Conservation (phyloP, 768 basidiomycete species). For the Hirschioporus abietinus region DNA sequence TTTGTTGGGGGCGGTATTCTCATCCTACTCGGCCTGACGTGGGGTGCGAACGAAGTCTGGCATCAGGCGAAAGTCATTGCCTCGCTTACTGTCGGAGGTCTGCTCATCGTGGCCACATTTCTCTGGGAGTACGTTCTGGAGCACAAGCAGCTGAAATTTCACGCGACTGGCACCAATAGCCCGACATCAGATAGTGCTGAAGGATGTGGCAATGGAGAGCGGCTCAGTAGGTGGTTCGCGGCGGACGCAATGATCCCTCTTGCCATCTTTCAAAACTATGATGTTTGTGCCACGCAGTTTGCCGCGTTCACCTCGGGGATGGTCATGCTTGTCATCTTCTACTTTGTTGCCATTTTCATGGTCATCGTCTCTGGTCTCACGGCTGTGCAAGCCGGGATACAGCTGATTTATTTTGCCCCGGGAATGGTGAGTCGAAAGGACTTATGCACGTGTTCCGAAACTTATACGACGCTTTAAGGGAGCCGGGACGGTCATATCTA, state of each 20-base stretch:
- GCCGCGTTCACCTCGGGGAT: constrained; percentile 38
- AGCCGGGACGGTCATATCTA: constrained; percentile 29
- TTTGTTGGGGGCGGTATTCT: constrained; percentile 41
- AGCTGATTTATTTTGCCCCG: constrained; percentile 48
- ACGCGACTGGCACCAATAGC: not conserved
- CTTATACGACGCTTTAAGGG: constrained; percentile 24
- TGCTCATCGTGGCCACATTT: constrained; percentile 35
- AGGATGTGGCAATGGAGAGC: not conserved
- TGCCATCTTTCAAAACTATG: constrained; percentile 35
- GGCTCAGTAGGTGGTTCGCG: not conserved
- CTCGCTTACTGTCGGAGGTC: constrained; percentile 38
- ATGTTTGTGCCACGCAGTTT: constrained; percentile 35
- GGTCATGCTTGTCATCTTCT: constrained; percentile 48
- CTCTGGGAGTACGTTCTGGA: constrained; percentile 40
- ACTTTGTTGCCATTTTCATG: constrained; percentile 50
- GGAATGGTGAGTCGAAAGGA: constrained; percentile 31
- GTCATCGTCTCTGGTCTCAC: constrained; percentile 37
- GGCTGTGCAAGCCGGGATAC: constrained; percentile 37
- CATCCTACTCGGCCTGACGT: constrained; percentile 44
- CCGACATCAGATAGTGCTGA: not conserved
- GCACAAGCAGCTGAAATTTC: constrained; percentile 11
- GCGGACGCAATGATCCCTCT: constrained; percentile 43
- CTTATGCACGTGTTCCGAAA: not conserved
- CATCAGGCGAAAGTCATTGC: constrained; percentile 38
- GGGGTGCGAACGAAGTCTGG: constrained; percentile 43